These are phyloP conservation scores for Fraxinus dipetala DNA, from an alignment of 305 asterid species.

Conservation along the genomic window DNA sequence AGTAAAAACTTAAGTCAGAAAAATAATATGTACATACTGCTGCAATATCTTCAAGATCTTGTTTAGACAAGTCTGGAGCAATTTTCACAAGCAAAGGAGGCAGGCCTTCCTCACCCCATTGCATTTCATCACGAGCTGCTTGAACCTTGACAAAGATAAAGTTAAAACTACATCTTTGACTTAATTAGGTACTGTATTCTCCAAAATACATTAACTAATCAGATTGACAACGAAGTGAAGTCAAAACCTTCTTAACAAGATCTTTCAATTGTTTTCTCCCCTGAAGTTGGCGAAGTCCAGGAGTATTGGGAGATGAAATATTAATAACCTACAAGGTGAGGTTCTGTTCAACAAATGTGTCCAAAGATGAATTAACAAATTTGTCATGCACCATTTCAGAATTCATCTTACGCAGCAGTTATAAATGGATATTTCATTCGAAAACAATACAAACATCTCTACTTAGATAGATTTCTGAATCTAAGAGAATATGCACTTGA, in stretches of 20 bases:
- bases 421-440: neutral
- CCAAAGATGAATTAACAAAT: neutral
- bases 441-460: neutral
- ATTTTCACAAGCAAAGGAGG: conserved; percentile 95
- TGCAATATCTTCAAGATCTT: conserved; percentile 97
- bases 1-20: neutral
- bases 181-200: neutral
- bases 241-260: conserved; percentile 81
- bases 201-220: neutral
- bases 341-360: conserved; percentile 6
- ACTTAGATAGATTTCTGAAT: neutral
- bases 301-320: conserved; percentile 95
- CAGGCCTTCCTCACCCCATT: conserved; percentile 99
- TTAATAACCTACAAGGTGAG: conserved; percentile 63
- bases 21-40: conserved; percentile 46
- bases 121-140: conserved; percentile 99
- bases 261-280: conserved; percentile 94
- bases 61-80: conserved; percentile 91
- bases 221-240: conserved; percentile 13
- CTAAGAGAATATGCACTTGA: neutral
- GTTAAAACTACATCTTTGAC: neutral
- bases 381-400: neutral
- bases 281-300: conserved; percentile 94
- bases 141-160: conserved; percentile 53
- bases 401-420: neutral